Conservation (phyloP, 139 green algal genomes). For the Tetraselmis chui region DNA sequence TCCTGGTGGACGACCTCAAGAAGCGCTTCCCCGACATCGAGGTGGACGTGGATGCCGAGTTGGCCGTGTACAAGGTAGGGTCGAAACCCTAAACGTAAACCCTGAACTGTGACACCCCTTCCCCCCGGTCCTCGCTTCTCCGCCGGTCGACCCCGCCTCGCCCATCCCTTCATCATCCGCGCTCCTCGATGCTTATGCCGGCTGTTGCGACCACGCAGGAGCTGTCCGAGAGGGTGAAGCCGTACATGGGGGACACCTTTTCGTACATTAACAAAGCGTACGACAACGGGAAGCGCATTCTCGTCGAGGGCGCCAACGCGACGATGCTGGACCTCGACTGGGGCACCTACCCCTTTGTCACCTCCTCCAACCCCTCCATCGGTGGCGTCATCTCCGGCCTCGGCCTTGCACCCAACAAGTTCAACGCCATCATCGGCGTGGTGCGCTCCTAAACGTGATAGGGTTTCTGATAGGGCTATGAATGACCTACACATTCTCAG, state of each 20-base stretch:
- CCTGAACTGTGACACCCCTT: no score
- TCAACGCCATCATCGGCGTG: constrained; percentile 88
- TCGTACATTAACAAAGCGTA: constrained; percentile 54
- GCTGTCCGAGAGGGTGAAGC: constrained; percentile 34
- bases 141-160: no score
- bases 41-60: constrained; percentile 84
- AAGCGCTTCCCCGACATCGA: constrained; percentile 67
- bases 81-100: no score
- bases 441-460: constrained; percentile 45
- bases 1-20: constrained; percentile 57
- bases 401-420: constrained; percentile 82
- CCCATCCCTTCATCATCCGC: no score
- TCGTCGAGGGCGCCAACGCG: constrained; percentile 97
- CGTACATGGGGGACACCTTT: constrained; percentile 86
- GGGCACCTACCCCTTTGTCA: constrained; percentile 99
- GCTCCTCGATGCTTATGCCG: no score
- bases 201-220: not conserved
- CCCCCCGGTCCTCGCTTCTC: no score
- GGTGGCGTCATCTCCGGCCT: constrained; percentile 90
- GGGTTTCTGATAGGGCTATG: no score
- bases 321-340: constrained; percentile 99
- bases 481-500: no score
- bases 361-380: constrained; percentile 92
- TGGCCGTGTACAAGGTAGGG: constrained; percentile 54
- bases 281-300: constrained; percentile 70